Evolutionary conservation across 768 basidiomycete species (phyloP).

Genomic region (Russula olivacea): DNA sequence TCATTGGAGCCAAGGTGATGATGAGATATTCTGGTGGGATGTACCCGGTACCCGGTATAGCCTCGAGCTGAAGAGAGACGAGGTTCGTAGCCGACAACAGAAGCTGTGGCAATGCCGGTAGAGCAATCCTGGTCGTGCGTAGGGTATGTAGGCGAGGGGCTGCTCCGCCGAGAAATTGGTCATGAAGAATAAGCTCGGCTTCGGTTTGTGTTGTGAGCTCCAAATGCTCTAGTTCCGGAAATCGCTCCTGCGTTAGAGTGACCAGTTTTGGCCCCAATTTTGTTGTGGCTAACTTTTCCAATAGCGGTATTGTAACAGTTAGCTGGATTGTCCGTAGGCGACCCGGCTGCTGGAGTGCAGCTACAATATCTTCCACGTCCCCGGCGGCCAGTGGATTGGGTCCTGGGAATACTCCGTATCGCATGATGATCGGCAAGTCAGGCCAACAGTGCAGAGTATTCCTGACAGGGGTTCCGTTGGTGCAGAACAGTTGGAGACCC

Average conservation of each 20-base stretch:
- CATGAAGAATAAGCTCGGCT: background rate
- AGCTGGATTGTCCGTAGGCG: conserved; percentile 4
- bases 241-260: background rate
- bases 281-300: background rate
- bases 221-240: background rate
- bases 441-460: conserved; percentile 7
- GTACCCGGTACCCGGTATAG: background rate
- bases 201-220: background rate
- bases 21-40: background rate
- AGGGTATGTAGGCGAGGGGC: background rate
- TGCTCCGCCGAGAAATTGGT: background rate
- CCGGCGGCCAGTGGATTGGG: background rate
- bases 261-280: background rate
- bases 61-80: conserved; percentile 7
- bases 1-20: background rate
- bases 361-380: background rate
- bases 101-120: background rate
- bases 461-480: conserved; percentile 1
- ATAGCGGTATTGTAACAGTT: background rate
- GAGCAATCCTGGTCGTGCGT: background rate
- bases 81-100: background rate
- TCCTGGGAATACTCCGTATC: background rate
- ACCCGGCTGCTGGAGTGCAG: background rate
- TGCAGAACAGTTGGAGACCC: conserved; percentile 3
- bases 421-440: conserved; percentile 5